These are phyloP conservation scores for Pseudogymnoascus pannorum DNA, from an alignment of 2,329 filamentous ascomycete species.

Conservation along the genomic window DNA sequence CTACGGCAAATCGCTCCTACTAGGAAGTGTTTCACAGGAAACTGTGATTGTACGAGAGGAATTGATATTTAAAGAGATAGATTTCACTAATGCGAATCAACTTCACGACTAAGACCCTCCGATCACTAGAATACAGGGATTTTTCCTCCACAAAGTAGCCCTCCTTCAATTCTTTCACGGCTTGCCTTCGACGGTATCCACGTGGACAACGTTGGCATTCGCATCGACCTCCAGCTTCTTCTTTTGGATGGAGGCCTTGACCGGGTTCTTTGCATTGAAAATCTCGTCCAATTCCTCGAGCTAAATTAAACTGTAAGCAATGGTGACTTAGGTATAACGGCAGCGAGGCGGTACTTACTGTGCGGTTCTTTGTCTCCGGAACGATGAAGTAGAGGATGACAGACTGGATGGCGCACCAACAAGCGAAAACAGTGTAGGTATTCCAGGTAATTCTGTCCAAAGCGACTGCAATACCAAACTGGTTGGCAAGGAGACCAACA, in stretches of 20 bases:
- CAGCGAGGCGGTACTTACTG: constrained; percentile 17
- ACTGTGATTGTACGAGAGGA: neutral
- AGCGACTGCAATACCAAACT: constrained; percentile 40
- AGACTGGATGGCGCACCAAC: constrained; percentile 37
- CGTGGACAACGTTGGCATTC: constrained; percentile 19
- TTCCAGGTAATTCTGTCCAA: constrained; percentile 45
- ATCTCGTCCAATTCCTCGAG: constrained; percentile 49
- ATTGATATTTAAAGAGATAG: neutral
- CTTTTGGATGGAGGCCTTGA: constrained; percentile 38
- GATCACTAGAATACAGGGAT: neutral
- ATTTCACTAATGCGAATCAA: neutral
- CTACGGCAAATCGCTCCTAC: neutral
- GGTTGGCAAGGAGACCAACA: constrained; percentile 38
- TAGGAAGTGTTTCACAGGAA: neutral
- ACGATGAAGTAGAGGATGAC: constrained; percentile 41
- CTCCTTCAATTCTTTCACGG: neutral
- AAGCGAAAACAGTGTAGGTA: constrained; percentile 45
- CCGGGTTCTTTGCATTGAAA: constrained; percentile 37
- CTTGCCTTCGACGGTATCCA: neutral
- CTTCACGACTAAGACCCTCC: neutral
- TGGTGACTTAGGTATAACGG: neutral
- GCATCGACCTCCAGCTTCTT: constrained; percentile 33
- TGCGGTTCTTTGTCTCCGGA: constrained; percentile 43
- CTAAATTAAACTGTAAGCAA: constrained; percentile 7
- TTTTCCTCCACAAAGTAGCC: neutral